These are phyloP conservation scores for Chaetomium strumarium DNA, from an alignment of 2,329 filamentous ascomycete genomes.

Conservation along the genomic window DNA sequence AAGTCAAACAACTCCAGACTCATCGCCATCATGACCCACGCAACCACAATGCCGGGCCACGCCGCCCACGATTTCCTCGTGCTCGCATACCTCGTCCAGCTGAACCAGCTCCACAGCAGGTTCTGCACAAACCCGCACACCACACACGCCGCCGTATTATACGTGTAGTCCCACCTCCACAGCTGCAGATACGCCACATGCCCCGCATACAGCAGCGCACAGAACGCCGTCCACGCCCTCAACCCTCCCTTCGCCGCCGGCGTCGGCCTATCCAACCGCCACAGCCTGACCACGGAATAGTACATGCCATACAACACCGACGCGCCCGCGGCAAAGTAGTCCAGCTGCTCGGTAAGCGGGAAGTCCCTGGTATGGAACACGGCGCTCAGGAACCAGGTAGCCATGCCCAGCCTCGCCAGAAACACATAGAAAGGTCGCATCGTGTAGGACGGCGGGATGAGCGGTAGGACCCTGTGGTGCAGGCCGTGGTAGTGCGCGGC, in stretches of 20 bases:
- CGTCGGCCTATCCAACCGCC: slow-evolving; percentile 61
- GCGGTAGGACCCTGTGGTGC: slow-evolving; percentile 57
- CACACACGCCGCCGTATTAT: slow-evolving; percentile 97
- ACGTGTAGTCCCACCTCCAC: slow-evolving; percentile 89
- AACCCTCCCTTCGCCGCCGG: slow-evolving; percentile 46
- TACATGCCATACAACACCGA: slow-evolving; percentile 88
- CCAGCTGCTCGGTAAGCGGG: slow-evolving; percentile 77
- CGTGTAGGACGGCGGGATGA: slow-evolving; percentile 66
- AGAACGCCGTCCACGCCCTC: slow-evolving; percentile 69
- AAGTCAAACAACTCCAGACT: slow-evolving; percentile 94
- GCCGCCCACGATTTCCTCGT: slow-evolving; percentile 72
- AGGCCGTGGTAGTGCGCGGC: slow-evolving; percentile 78
- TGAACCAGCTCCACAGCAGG: slow-evolving; percentile 79
- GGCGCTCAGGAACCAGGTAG: slow-evolving; percentile 82
- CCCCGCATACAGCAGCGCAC: slow-evolving; percentile 61
- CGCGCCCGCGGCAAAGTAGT: slow-evolving; percentile 91
- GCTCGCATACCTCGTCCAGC: slow-evolving; percentile 64
- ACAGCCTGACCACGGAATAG: slow-evolving; percentile 75
- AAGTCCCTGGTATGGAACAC: slow-evolving; percentile 93
- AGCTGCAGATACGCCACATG: slow-evolving; percentile 82
- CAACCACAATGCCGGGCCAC: slow-evolving; percentile 86
- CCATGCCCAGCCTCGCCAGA: slow-evolving; percentile 75
- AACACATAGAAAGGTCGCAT: slow-evolving; percentile 73
- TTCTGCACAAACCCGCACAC: slow-evolving; percentile 75
- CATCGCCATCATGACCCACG: slow-evolving; percentile 90